Conservation (phyloP, 805 yeast species). For the Zygosaccharomyces rouxii region DNA sequence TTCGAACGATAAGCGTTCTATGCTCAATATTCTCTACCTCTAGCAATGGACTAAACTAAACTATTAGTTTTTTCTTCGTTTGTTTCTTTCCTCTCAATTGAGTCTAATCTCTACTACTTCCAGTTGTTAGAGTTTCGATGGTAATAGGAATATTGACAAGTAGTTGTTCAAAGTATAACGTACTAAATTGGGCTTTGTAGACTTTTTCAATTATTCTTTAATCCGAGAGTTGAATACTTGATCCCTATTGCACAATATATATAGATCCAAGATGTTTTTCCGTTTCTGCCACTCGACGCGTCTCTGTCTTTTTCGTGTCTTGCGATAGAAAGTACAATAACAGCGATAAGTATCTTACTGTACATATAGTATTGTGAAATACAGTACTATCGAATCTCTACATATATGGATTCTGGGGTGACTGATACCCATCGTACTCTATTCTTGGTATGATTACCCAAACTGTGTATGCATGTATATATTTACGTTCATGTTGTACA, state of each 20-base stretch:
- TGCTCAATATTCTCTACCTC: not conserved
- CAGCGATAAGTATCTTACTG: not conserved
- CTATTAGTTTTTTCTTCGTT: not conserved
- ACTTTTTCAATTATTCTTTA: not conserved
- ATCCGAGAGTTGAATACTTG: not conserved
- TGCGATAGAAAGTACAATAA: not conserved
- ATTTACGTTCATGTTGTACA: not conserved
- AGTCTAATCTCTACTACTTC: not conserved
- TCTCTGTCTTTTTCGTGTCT: not conserved
- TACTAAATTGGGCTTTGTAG: not conserved
- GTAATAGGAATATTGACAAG: not conserved
- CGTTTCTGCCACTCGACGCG: constrained; percentile 1
- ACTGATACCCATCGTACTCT: not conserved
- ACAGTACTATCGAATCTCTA: no score
- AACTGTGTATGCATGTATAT: not conserved
- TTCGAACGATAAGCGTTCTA: not conserved
- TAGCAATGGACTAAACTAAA: not conserved
- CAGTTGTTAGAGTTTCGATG: no score
- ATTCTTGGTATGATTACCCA: not conserved
- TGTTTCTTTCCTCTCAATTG: not conserved
- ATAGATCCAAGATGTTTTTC: not conserved
- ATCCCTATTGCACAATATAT: not conserved
- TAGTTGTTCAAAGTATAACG: not conserved
- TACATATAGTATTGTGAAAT: not conserved
- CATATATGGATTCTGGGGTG: not conserved